phyloP scores from a whole-genome alignment of 208 protist species.

The Endotrypanum monterogeii region DNA sequence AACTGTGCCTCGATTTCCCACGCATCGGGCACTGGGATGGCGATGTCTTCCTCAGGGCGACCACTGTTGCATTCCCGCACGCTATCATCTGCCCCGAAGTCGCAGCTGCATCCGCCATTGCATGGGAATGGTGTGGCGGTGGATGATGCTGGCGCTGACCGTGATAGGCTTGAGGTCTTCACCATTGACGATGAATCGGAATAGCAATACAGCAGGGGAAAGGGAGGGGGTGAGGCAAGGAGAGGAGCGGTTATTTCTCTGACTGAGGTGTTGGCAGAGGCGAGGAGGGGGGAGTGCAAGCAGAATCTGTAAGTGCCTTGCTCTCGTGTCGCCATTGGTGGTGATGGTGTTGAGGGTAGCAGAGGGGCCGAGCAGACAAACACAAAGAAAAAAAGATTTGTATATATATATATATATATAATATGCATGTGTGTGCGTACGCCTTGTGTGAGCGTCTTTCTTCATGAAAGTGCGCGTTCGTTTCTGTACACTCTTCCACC shows the following conservation, averaged over 20 bases:
- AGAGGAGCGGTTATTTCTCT: neutral
- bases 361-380: neutral
- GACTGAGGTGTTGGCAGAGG: no score
- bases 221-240: neutral
- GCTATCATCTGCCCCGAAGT: neutral
- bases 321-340: no score
- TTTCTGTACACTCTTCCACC: no score
- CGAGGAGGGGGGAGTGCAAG: neutral
- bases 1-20: slow-evolving; percentile 1
- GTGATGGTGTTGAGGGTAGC: no score
- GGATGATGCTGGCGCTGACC: slow-evolving; percentile 4
- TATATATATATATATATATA: neutral
- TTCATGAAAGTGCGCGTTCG: neutral
- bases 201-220: neutral
- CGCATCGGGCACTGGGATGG: slow-evolving; percentile 14
- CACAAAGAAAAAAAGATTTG: neutral
- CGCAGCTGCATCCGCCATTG: neutral
- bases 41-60: slow-evolving; percentile 31
- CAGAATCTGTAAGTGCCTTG: no score
- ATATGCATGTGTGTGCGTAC: neutral
- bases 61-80: slow-evolving; percentile 13
- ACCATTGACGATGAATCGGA: slow-evolving; percentile 10
- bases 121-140: neutral
- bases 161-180: slow-evolving; percentile 10
- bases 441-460: no score